Evolutionary conservation across 2,329 filamentous ascomycete genomes (phyloP), one percentile per base, ranked within the genome.

Genomic region (Scedosporium boydii): DNA sequence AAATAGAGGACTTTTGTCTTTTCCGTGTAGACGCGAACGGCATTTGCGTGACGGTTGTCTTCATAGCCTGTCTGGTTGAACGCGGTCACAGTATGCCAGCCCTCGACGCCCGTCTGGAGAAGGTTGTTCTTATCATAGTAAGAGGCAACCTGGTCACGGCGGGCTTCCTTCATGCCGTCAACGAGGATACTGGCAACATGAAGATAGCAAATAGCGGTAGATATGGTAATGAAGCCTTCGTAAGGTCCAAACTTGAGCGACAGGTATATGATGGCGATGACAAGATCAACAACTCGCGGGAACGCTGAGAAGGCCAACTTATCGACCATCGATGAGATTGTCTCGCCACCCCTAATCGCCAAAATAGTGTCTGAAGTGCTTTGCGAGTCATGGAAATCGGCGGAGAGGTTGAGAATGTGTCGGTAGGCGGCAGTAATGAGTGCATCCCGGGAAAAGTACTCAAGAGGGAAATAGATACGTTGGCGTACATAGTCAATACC

Each of bases 301-400:
- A 83, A 71, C 6, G 84, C 79, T 29, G 81, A 78, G 60, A 87
- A 83, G 56, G 84, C 77, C 26, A 86, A 75, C 7, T 78, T 81
- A 68, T 87, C 84, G 4, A 87, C 75, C 53, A 84, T 78, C 58
- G 78, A 81, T 7, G 81, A 82, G 38, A 85, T 77, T 57, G 78
- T 77, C 44, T 77, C 77, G 4, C 82, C 82, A 9, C 80, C 80
- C 14, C 79, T 77, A 46, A 86, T 83, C 4, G 83, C 82, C 71
- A 82, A 76, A 69, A 82, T 77, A 67, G 84, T 80, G 65, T 86
- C 82, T 1, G 82, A 83, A 1, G 81, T 81, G 67, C 80, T 85
- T 70, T 85, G 83, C 21, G 81, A 80, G 67, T 86, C 82, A 67
- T 86, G 83, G 62, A 86, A 86, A 66, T 86, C 82, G 23, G 82